phyloP scores from a whole-genome alignment of 2,329 filamentous ascomycete species.

The Clonostachys byssicola region DNA sequence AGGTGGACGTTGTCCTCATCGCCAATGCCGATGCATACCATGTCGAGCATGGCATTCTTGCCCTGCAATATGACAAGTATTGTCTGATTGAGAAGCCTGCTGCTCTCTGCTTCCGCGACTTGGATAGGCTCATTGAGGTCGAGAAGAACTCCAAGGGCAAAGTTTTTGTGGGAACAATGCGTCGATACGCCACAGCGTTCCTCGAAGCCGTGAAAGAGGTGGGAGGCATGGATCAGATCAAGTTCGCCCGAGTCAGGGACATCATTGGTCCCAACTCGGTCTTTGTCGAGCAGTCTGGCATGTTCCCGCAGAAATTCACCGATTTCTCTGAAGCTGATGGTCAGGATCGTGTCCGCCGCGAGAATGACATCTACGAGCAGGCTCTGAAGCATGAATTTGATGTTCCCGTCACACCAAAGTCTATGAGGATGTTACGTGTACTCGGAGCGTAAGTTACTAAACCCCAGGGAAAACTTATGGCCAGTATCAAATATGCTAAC shows the following conservation, averaged over 20 bases:
- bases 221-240: conserved; percentile 40
- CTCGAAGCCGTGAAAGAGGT: conserved; percentile 49
- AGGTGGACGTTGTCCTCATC: conserved; percentile 51
- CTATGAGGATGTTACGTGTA: background rate
- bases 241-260: conserved; percentile 43
- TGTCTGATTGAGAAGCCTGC: conserved; percentile 58
- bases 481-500: no score
- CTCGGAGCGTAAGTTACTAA: conserved; percentile 1
- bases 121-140: conserved; percentile 41
- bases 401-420: background rate
- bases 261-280: conserved; percentile 38
- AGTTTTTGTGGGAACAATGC: conserved; percentile 58
- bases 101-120: conserved; percentile 39
- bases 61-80: conserved; percentile 50
- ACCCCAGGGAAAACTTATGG: no score
- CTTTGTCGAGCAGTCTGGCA: conserved; percentile 37
- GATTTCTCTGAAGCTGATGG: conserved; percentile 25
- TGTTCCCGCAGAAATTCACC: conserved; percentile 29
- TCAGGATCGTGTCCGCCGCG: background rate
- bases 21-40: conserved; percentile 50
- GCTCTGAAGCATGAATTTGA: conserved; percentile 3
- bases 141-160: conserved; percentile 34
- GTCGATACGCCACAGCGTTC: conserved; percentile 55
- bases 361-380: conserved; percentile 1
- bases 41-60: conserved; percentile 42